Conservation (phyloP, 495 filamentous ascomycete species). For the Aspergillus saccharolyticus region DNA sequence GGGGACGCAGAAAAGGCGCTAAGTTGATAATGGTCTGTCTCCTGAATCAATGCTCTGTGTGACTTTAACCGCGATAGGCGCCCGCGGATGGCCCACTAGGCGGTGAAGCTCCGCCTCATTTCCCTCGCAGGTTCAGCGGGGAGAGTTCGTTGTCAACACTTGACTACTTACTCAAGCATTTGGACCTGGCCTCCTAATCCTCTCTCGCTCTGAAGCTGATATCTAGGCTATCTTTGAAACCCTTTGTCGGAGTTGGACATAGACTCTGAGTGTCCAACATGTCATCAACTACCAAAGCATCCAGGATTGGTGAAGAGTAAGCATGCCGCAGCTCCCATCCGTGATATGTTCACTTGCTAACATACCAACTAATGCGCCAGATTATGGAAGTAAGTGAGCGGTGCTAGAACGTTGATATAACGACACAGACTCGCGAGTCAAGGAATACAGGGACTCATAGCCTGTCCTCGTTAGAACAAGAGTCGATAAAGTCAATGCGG, state of each 20-base stretch:
- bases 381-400: conserved; percentile 87
- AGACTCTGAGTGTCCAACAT: conserved; percentile 25
- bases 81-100: conserved; percentile 10
- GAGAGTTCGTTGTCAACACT: conserved; percentile 13
- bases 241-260: background rate
- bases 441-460: background rate
- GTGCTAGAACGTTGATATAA: background rate
- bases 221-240: background rate
- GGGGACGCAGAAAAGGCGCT: background rate
- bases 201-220: background rate
- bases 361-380: conserved; percentile 40
- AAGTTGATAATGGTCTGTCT: conserved; percentile 3
- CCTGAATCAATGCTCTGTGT: background rate
- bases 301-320: conserved; percentile 96
- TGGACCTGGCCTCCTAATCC: background rate
- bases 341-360: conserved; percentile 23
- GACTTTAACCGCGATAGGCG: conserved; percentile 20
- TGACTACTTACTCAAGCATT: background rate
- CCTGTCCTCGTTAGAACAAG: conserved; percentile 41
- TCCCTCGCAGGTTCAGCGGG: conserved; percentile 16
- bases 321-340: conserved; percentile 29
- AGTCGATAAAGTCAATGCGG: conserved; percentile 76
- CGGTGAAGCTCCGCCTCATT: conserved; percentile 16
- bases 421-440: background rate
- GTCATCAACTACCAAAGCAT: conserved; percentile 79